Conservation (phyloP, 176 grass and related monocot genomes). For the Elymus sibiricus region DNA sequence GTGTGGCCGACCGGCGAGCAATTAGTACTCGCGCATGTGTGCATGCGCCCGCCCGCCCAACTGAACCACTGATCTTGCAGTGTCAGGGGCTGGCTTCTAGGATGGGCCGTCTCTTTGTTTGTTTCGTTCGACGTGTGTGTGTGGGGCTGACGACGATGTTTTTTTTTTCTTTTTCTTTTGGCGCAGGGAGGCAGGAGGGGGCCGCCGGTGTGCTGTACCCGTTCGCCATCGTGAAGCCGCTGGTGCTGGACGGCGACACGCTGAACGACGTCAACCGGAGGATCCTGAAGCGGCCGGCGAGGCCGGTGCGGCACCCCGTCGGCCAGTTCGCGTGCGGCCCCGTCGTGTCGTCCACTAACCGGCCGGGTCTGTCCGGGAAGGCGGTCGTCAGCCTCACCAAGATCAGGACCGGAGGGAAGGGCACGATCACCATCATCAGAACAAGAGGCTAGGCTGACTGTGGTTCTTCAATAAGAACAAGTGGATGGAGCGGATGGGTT, state of each 20-base stretch:
- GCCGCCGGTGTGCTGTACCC: slow-evolving; percentile 49
- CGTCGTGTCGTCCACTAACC: slow-evolving; percentile 18
- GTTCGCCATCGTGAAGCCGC: slow-evolving; percentile 73
- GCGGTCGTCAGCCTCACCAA: slow-evolving; percentile 67
- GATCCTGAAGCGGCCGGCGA: slow-evolving; percentile 63
- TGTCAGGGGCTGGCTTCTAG: not conserved
- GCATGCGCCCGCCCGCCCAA: not conserved
- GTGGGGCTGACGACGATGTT: not conserved
- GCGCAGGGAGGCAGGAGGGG: slow-evolving; percentile 29
- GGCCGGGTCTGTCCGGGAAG: slow-evolving; percentile 74
- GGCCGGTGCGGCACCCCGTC: slow-evolving; percentile 75
- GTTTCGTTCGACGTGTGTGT: not conserved
- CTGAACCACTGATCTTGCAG: not conserved
- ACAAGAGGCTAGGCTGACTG: slow-evolving; percentile 51
- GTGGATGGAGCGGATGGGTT: not conserved
- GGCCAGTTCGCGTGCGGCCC: slow-evolving; percentile 58
- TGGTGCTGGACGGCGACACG: slow-evolving; percentile 64
- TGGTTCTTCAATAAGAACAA: too few relatives aligned
- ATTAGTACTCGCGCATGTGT: slow-evolving; percentile 45
- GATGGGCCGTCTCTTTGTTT: not conserved
- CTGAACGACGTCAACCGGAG: slow-evolving; percentile 69
- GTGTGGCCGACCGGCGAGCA: not conserved
- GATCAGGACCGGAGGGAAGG: slow-evolving; percentile 78
- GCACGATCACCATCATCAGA: slow-evolving; percentile 84
- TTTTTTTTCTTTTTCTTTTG: not conserved